Evolutionary conservation across 257 asterid species (phyloP).

Genomic region (Solanum phureja): DNA sequence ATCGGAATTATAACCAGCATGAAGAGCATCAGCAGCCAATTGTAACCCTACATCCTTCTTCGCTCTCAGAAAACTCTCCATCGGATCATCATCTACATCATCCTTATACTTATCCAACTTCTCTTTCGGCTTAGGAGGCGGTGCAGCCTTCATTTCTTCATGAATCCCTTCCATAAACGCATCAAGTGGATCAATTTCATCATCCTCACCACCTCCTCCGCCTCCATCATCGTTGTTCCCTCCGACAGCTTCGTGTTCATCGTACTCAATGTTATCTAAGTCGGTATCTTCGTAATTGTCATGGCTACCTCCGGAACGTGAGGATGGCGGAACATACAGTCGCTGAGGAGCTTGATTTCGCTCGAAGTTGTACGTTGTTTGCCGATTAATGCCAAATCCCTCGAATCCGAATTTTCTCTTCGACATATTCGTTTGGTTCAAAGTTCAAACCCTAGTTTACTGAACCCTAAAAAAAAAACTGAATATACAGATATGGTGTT

Average conservation of each 20-base stretch:
- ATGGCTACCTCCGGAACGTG: slow-evolving; percentile 47
- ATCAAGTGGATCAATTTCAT: slow-evolving; percentile 89
- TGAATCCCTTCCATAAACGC: slow-evolving; percentile 96
- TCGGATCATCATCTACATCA: slow-evolving; percentile 68
- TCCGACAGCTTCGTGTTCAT: slow-evolving; percentile 28
- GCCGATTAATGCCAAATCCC: slow-evolving; percentile 87
- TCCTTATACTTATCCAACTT: slow-evolving; percentile 81
- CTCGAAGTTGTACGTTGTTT: slow-evolving; percentile 77
- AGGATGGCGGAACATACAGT: slow-evolving; percentile 67
- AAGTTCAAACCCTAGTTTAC: slow-evolving; percentile 9
- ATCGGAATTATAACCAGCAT: slow-evolving; percentile 93
- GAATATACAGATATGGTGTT: not conserved
- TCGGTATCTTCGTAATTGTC: slow-evolving; percentile 67
- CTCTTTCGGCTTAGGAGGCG: slow-evolving; percentile 67
- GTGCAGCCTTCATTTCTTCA: slow-evolving; percentile 83
- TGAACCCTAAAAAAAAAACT: not conserved
- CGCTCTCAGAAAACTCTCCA: slow-evolving; percentile 75
- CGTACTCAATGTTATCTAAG: slow-evolving; percentile 73
- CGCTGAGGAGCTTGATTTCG: slow-evolving; percentile 62
- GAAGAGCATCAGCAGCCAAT: slow-evolving; percentile 87
- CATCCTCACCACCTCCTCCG: slow-evolving; percentile 22
- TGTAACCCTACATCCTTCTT: slow-evolving; percentile 93
- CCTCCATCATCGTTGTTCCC: slow-evolving; percentile 9
- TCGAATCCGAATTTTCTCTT: slow-evolving; percentile 92
- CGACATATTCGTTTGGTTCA: slow-evolving; percentile 37